A percentile compares a stretch with the other conserved stretches of the same genome.
Conservation (phyloP, 352 stramenopile species). For the Pythium vanterpoolii region DNA sequence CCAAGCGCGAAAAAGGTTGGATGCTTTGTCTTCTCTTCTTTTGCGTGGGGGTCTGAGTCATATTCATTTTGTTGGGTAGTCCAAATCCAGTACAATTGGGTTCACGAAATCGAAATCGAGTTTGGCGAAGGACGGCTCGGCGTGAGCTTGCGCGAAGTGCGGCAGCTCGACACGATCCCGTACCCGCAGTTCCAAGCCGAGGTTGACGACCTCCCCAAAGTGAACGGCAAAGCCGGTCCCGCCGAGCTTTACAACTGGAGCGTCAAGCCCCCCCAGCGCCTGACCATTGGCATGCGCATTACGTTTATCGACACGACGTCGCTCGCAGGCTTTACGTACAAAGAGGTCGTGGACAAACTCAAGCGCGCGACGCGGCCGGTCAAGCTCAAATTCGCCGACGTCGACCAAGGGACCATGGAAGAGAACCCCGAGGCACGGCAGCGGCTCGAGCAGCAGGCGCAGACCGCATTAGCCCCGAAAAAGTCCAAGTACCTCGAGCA, state of each 20-base stretch:
- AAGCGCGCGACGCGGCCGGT: slow-evolving; percentile 70
- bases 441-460: slow-evolving; percentile 20
- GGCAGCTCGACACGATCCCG: slow-evolving; percentile 71
- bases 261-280: slow-evolving; percentile 75
- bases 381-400: slow-evolving; percentile 78
- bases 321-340: slow-evolving; percentile 77
- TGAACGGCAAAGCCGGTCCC: slow-evolving; percentile 77
- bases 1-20: slow-evolving; percentile 25
- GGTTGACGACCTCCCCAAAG: slow-evolving; percentile 85
- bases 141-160: slow-evolving; percentile 77
- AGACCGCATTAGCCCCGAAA: slow-evolving; percentile 18
- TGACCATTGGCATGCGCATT: slow-evolving; percentile 84
- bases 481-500: slow-evolving; percentile 71
- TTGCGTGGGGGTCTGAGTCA: background rate
- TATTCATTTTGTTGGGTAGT: slow-evolving; percentile 12
- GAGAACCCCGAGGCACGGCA: slow-evolving; percentile 45
- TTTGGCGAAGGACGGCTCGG: slow-evolving; percentile 77
- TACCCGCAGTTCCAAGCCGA: slow-evolving; percentile 87
- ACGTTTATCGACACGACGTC: slow-evolving; percentile 70
- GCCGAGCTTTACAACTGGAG: slow-evolving; percentile 89
- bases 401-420: slow-evolving; percentile 73
- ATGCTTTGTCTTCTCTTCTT: background rate
- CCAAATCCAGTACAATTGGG: slow-evolving; percentile 72
- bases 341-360: slow-evolving; percentile 74
- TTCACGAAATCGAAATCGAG: slow-evolving; percentile 82